These are phyloP conservation scores for Naegleria lovaniensis DNA, from an alignment of 208 protist genomes.

Conservation along the genomic window DNA sequence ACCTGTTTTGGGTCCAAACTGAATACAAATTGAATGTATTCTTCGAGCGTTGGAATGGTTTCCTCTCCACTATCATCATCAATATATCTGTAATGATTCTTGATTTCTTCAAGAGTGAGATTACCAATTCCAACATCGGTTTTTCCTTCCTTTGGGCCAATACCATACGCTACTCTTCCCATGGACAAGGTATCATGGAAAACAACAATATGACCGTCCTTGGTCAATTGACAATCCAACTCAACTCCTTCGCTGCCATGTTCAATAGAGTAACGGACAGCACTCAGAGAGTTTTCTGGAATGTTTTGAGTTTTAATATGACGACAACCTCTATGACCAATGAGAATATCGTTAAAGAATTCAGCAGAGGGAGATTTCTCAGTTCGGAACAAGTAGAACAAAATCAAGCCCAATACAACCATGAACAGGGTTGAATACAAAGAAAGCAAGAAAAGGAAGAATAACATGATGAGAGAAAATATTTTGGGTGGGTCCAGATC, in stretches of 20 bases:
- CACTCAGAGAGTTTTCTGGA: slow-evolving; percentile 73
- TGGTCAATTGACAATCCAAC: slow-evolving; percentile 70
- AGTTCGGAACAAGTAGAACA: not conserved
- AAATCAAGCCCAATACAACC: not conserved
- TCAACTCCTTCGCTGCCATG: slow-evolving; percentile 64
- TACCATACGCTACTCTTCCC: not conserved
- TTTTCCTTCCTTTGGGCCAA: not conserved
- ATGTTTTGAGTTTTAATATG: slow-evolving; percentile 48
- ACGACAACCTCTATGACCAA: slow-evolving; percentile 76
- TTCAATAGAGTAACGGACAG: slow-evolving; percentile 67
- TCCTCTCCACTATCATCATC: slow-evolving; percentile 55
- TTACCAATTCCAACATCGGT: slow-evolving; percentile 44
- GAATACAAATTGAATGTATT: slow-evolving; percentile 65
- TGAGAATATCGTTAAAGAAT: not conserved
- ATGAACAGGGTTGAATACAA: not conserved
- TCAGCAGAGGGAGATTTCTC: not conserved
- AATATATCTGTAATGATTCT: slow-evolving; percentile 62
- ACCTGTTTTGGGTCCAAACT: slow-evolving; percentile 56
- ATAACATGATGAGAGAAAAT: no score
- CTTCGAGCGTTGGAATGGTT: slow-evolving; percentile 72
- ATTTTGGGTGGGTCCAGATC: no score
- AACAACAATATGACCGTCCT: slow-evolving; percentile 68
- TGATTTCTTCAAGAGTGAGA: slow-evolving; percentile 62
- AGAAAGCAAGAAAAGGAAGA: not conserved
- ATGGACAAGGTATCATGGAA: slow-evolving; percentile 65